These are phyloP conservation scores for Daldinia grandis DNA, from an alignment of 495 filamentous ascomycete species.

Conservation along the genomic window DNA sequence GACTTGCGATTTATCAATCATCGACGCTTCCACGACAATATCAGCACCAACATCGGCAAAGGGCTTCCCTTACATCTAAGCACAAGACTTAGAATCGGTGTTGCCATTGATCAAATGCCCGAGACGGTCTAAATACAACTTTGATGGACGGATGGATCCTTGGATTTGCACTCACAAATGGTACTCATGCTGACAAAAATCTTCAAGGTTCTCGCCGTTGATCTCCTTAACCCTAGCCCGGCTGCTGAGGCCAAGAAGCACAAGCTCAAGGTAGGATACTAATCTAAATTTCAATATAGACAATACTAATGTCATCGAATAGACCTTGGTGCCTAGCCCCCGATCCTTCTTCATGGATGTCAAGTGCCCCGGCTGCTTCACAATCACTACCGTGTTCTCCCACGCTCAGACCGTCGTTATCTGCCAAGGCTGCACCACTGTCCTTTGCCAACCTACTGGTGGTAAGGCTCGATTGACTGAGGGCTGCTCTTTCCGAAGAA, in stretches of 20 bases:
- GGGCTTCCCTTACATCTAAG: not conserved
- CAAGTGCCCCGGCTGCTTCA: conserved; percentile 99
- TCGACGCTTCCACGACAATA: conserved; percentile 7
- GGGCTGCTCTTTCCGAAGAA: conserved; percentile 99
- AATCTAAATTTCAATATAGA: not conserved
- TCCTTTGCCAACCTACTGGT: conserved; percentile 98
- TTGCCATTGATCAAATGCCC: not conserved
- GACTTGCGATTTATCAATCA: conserved; percentile 11
- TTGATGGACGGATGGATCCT: conserved; percentile 5
- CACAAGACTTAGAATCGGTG: not conserved
- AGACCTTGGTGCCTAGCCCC: conserved; percentile 93
- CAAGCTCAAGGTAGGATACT: conserved; percentile 92
- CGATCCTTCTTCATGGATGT: conserved; percentile 99
- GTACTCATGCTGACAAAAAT: conserved; percentile 51
- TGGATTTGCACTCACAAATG: conserved; percentile 4
- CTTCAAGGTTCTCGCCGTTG: conserved; percentile 96
- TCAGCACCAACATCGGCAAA: conserved; percentile 3
- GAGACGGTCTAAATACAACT: not conserved
- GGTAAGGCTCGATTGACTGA: conserved; percentile 97
- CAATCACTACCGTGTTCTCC: conserved; percentile 99
- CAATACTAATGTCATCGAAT: conserved; percentile 38
- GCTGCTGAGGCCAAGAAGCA: conserved; percentile 97
- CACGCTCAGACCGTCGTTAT: conserved; percentile 99
- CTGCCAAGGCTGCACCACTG: conserved; percentile 96
- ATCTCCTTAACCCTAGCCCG: conserved; percentile 98